Base-by-base conservation (phyloP, 2,329 filamentous ascomycete genomes). In the Emericellopsis cladophorae region DNA sequence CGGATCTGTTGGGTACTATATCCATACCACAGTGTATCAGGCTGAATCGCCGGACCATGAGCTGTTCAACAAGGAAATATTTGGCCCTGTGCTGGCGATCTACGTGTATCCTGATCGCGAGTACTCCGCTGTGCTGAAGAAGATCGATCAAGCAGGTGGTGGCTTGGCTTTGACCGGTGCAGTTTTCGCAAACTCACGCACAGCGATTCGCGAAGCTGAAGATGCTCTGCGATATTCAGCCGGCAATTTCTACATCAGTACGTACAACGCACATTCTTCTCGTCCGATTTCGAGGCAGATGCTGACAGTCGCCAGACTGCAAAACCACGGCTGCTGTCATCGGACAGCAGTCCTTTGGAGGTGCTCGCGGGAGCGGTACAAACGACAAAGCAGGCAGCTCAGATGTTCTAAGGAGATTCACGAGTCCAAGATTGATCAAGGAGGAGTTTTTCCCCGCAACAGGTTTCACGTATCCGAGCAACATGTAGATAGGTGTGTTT, bases 161-260 rank as follows among this genome's bases (percentile, higher is more conserved):
- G 61, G 60, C 1, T 67, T 69, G 9, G 50, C 50, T 11, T 66
- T 87, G 21, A 86, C 82, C 0, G 82, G 82, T 4, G 72, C 79
- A 37, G 66, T 87, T 31, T 87, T 86, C 54, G 79, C 81, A 1
- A 62, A 69, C 42, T 79, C 84, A 53, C 64, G 80, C 12, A 60
- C 67, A 9, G 78, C 70, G 4, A 62, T 85, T 34, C 67, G 75
- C 15, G 66, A 66, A 38, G 82, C 81, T 0, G 79, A 84, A 54
- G 71, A 82, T 40, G 68, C 66, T 36, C 62, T 87, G 35, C 67
- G 78, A 40, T 74, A 84, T 51, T 64, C 77, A 0, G 81, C 81
- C 0, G 82, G 82, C 12, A 86, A 86, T 62, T 84, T 86, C 52
- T 86, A 86, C 61, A 70, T 86, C 55, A 86, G 49, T 44, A 37